Evolutionary conservation across 2,329 filamentous ascomycete genomes (phyloP), one percentile per base, ranked within the genome.

Genomic region (Endoconidiophora laricicola): DNA sequence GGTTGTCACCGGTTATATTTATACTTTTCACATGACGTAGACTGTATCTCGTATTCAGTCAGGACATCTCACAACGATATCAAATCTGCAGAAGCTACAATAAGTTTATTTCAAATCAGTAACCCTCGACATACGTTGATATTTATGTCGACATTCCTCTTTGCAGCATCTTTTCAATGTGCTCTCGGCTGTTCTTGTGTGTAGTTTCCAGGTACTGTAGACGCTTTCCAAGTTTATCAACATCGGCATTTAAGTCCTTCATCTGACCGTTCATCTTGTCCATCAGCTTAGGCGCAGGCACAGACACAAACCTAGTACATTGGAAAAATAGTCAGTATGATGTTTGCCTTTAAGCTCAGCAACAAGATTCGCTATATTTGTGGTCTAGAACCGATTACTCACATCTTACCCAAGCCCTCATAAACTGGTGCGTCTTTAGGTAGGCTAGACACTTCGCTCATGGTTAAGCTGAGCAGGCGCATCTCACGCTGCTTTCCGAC

Each of bases 381-480:
- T 24, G n/a, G 5, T 33, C 10, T 36, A 7, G 9, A 49, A 1
- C 3, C 26, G 12, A 29, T 29, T 10, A 67, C 80, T 60, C 66
- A 95, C 91, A 98, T 96, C 69, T 96, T 98, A 47, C 91, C 91
- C 9, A 96, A 83, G 4, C 90, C 90, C 66, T 96, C 90, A 60
- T 96, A 98, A 24, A 94, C 78, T 29, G 81, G 81, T 0, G 86
- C 91, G 44, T 81, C 76, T 16, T 74, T 63, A 3, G 87, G 82
- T 54, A 98, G 67, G 5, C 77, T 73, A n/a, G 78, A 75, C 46
- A 96, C 72, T 66, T 98, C 91, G 56, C 75, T 85, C 36, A 82
- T 75, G 2, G 90, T 96, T 56, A 98, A 70, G 64, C 94, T 84
- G 40, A 93, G 73, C 66, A 95, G 79, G 42, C 91, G 86, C 61